Conservation (phyloP, 2,329 filamentous ascomycete genomes). For the Alternaria conjuncta region DNA sequence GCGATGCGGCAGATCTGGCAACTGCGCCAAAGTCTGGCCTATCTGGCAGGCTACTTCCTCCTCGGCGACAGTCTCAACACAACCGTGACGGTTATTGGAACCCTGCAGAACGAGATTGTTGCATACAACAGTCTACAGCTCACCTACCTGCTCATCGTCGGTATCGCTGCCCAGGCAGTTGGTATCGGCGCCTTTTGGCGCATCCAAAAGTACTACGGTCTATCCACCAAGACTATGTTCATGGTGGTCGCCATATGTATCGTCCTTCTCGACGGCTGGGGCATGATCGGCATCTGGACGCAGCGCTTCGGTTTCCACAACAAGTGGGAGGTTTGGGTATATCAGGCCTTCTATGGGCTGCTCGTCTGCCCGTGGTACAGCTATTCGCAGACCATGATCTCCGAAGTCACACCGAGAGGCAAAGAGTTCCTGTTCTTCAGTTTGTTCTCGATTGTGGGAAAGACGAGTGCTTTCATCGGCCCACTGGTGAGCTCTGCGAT, state of each 20-base stretch:
- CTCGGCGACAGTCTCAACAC: slow-evolving; percentile 75
- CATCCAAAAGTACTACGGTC: slow-evolving; percentile 64
- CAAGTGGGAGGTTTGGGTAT: slow-evolving; percentile 60
- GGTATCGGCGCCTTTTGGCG: slow-evolving; percentile 69
- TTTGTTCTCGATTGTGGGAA: slow-evolving; percentile 72
- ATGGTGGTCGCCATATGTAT: slow-evolving; percentile 68
- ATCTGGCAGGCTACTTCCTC: slow-evolving; percentile 69
- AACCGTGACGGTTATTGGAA: slow-evolving; percentile 71
- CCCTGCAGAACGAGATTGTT: slow-evolving; percentile 69
- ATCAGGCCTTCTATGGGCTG: slow-evolving; percentile 65
- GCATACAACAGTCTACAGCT: slow-evolving; percentile 69
- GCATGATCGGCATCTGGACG: slow-evolving; percentile 66
- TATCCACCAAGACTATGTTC: slow-evolving; percentile 73
- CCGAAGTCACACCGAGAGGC: slow-evolving; percentile 70
- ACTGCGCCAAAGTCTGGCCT: slow-evolving; percentile 69
- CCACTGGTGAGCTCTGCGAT: slow-evolving; percentile 73
- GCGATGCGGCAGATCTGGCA: slow-evolving; percentile 67
- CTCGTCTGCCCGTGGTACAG: slow-evolving; percentile 74
- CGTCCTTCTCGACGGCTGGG: slow-evolving; percentile 65
- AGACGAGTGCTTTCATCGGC: slow-evolving; percentile 71
- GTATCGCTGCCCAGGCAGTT: slow-evolving; percentile 67
- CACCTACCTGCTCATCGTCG: slow-evolving; percentile 71
- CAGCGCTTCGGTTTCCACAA: slow-evolving; percentile 61
- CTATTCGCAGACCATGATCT: slow-evolving; percentile 75
- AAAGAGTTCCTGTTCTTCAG: slow-evolving; percentile 76